Percentiles rank a stretch among this genome's conserved stretches.
phyloP scores from a whole-genome alignment of 2,329 filamentous ascomycete genomes.

The Exophiala calicioides region DNA sequence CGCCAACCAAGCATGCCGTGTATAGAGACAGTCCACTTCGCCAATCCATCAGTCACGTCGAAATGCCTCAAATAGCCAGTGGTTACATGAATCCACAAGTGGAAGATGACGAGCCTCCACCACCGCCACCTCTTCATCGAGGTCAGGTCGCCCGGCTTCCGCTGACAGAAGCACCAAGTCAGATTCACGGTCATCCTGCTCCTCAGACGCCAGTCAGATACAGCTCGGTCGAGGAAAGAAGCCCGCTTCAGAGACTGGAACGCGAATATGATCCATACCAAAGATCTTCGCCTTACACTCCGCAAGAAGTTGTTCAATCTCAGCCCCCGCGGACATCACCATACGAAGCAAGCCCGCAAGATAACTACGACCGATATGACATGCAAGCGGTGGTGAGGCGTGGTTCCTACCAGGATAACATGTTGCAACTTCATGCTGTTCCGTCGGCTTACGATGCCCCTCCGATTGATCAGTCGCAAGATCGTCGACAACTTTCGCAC shows the following conservation, averaged over 20 bases:
- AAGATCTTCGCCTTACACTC: conserved; percentile 20
- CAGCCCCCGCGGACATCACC: conserved; percentile 7
- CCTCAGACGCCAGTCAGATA: conserved; percentile 20
- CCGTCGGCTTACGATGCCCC: conserved; percentile 5
- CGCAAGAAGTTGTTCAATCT: conserved; percentile 3
- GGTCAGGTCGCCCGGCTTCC: conserved; percentile 14
- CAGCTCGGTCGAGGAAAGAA: conserved; percentile 26
- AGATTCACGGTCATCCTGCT: conserved; percentile 20
- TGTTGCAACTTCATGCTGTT: conserved; percentile 6
- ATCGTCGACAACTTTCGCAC: not conserved
- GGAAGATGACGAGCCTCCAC: conserved; percentile 35
- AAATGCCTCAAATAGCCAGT: conserved; percentile 25
- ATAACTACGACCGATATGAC: conserved; percentile 11
- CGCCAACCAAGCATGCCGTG: conserved; percentile 28
- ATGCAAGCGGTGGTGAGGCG: conserved; percentile 6
- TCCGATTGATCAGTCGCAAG: not conserved
- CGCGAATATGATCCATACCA: conserved; percentile 26
- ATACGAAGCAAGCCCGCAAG: not conserved
- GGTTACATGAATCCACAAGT: conserved; percentile 21
- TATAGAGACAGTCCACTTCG: conserved; percentile 35
- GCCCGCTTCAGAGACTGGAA: conserved; percentile 32
- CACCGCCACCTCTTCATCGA: conserved; percentile 38
- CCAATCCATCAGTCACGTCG: conserved; percentile 32
- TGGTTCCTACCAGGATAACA: conserved; percentile 8
- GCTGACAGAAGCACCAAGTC: conserved; percentile 1